A percentile compares a stretch with the other conserved stretches of the same genome.
Conservation (phyloP, 208 protist species). For the Trichomonas vaginalis region DNA sequence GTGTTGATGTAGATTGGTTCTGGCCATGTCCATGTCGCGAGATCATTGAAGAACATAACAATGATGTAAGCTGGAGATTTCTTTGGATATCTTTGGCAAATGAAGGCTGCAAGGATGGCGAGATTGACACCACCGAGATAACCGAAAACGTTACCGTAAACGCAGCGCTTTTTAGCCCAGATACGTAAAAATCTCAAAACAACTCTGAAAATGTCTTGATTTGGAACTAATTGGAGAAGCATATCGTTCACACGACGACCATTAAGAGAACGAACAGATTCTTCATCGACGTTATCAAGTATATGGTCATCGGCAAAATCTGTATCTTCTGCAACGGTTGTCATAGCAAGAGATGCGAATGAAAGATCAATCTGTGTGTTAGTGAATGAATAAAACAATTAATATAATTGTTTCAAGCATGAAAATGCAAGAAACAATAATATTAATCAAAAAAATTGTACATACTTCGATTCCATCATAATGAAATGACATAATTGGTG, state of each 20-base stretch:
- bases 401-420: too few relatives aligned
- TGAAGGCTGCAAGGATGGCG: background rate
- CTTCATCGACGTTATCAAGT: background rate
- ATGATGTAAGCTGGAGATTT: background rate
- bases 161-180: background rate
- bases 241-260: background rate
- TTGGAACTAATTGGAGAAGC: background rate
- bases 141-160: conserved; percentile 9
- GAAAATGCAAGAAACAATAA: background rate
- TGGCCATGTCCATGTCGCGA: background rate
- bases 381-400: background rate
- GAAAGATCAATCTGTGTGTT: conserved; percentile 8
- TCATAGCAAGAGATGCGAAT: background rate
- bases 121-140: conserved; percentile 10
- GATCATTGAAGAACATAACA: background rate
- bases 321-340: background rate
- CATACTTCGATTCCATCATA: conserved; percentile 15
- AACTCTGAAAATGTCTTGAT: background rate
- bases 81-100: background rate
- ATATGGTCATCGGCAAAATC: background rate
- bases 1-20: conserved; percentile 1
- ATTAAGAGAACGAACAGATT: background rate
- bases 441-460: background rate
- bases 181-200: background rate
- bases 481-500: background rate